phyloP scores from a whole-genome alignment of 2,329 filamentous ascomycete species.

The Alternaria consortialis region DNA sequence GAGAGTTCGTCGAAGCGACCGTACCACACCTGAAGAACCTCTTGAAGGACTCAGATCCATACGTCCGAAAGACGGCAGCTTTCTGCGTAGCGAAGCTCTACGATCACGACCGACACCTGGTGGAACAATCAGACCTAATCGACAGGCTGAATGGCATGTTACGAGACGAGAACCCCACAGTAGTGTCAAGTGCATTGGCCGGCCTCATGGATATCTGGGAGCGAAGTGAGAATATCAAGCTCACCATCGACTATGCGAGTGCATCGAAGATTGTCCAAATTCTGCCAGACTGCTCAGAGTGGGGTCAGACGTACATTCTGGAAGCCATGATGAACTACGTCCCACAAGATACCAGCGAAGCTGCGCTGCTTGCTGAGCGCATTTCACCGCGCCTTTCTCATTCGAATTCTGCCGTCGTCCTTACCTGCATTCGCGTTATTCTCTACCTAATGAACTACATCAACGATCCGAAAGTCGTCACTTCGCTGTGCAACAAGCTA shows the following conservation, averaged over 20 bases:
- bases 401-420: conserved; percentile 93
- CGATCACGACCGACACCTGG: conserved; percentile 90
- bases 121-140: conserved; percentile 91
- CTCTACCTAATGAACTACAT: conserved; percentile 99
- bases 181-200: conserved; percentile 92
- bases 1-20: conserved; percentile 92
- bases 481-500: conserved; percentile 86
- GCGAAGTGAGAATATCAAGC: conserved; percentile 93
- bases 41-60: conserved; percentile 87
- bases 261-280: conserved; percentile 99
- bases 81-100: conserved; percentile 98
- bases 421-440: conserved; percentile 95
- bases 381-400: conserved; percentile 96
- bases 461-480: conserved; percentile 86
- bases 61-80: conserved; percentile 96
- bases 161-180: conserved; percentile 95
- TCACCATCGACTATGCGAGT: conserved; percentile 97
- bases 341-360: conserved; percentile 88
- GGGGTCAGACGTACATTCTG: conserved; percentile 98
- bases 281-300: conserved; percentile 95
- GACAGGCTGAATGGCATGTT: conserved; percentile 89
- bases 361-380: conserved; percentile 87
- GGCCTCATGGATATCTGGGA: conserved; percentile 98
- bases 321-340: conserved; percentile 98
- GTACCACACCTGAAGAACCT: conserved; percentile 84